Conservation (phyloP, 1,284 basidiomycete genomes). For the Uromyces viciae-fabae region DNA sequence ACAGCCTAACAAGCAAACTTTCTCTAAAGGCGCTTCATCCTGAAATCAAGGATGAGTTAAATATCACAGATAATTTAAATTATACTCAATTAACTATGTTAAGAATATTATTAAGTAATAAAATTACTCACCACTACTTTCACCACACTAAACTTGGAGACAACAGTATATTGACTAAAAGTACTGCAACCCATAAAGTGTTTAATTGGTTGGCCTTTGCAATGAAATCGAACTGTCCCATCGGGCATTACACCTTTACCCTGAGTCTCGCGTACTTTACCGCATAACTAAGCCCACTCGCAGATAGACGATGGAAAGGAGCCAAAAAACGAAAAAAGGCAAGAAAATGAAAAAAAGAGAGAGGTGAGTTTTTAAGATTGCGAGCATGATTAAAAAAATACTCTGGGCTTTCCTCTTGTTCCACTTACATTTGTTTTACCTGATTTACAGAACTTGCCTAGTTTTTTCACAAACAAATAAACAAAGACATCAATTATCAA, state of each 20-base stretch:
- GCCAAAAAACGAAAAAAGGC: neutral
- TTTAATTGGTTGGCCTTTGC: conserved; percentile 78
- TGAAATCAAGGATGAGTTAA: neutral
- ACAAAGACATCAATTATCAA: too few relatives aligned
- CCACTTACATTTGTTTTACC: conserved; percentile 86
- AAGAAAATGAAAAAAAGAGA: neutral
- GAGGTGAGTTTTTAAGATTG: neutral
- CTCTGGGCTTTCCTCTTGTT: too few relatives aligned
- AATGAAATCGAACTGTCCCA: conserved; percentile 79
- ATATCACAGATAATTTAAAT: neutral
- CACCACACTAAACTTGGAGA: conserved; percentile 94
- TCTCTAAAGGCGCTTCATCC: conserved; percentile 79
- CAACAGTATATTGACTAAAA: conserved; percentile 98
- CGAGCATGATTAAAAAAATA: neutral
- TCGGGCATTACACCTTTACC: conserved; percentile 97
- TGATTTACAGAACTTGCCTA: conserved; percentile 79
- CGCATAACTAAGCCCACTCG: conserved; percentile 47
- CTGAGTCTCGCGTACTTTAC: conserved; percentile 79
- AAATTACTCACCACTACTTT: conserved; percentile 39
- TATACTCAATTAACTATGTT: conserved; percentile 55
- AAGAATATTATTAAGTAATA: too few relatives aligned
- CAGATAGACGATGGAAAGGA: neutral
- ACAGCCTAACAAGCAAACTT: conserved; percentile 84
- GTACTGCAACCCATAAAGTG: conserved; percentile 99
- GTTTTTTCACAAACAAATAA: neutral